Evolutionary conservation across 805 yeast genomes (phyloP).

Genomic region (Candida mattraensis): DNA sequence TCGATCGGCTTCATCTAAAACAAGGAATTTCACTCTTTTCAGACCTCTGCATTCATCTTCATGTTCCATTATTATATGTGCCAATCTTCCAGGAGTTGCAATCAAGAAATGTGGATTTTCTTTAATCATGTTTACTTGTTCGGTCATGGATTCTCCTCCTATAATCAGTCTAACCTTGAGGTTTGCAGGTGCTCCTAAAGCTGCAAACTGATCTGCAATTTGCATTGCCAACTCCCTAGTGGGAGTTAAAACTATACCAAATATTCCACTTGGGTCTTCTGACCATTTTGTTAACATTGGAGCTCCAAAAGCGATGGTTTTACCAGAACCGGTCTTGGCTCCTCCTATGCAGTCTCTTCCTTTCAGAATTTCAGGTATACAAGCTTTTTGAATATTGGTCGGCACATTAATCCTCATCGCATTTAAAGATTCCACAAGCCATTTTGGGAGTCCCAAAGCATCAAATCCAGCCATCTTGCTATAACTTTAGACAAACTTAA

Average conservation of each 20-base stretch:
- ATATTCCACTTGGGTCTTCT: constrained; percentile 90
- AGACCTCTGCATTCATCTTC: constrained; percentile 83
- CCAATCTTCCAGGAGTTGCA: constrained; percentile 96
- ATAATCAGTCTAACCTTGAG: constrained; percentile 80
- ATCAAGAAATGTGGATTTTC: constrained; percentile 89
- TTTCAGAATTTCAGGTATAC: constrained; percentile 80
- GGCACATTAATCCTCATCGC: constrained; percentile 85
- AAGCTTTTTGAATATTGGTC: constrained; percentile 81
- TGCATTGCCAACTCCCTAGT: constrained; percentile 93
- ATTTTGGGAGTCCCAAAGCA: constrained; percentile 72
- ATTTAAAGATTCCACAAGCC: constrained; percentile 79
- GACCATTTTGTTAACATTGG: constrained; percentile 96
- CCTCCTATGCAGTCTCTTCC: constrained; percentile 97
- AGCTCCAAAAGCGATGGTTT: constrained; percentile 96
- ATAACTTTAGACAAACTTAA: no score
- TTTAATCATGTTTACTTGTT: constrained; percentile 80
- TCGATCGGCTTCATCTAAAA: constrained; percentile 95
- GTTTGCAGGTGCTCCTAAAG: constrained; percentile 87
- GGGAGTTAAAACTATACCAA: constrained; percentile 87
- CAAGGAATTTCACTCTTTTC: constrained; percentile 74
- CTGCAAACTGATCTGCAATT: constrained; percentile 94
- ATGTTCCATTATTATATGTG: constrained; percentile 85
- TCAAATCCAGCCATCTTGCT: constrained; percentile 27
- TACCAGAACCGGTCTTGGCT: constrained; percentile 97
- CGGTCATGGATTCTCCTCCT: constrained; percentile 94